Evolutionary conservation across 257 asterid genomes (phyloP), one percentile per base, ranked within the genome.

Genomic region (Asclepias syriaca): DNA sequence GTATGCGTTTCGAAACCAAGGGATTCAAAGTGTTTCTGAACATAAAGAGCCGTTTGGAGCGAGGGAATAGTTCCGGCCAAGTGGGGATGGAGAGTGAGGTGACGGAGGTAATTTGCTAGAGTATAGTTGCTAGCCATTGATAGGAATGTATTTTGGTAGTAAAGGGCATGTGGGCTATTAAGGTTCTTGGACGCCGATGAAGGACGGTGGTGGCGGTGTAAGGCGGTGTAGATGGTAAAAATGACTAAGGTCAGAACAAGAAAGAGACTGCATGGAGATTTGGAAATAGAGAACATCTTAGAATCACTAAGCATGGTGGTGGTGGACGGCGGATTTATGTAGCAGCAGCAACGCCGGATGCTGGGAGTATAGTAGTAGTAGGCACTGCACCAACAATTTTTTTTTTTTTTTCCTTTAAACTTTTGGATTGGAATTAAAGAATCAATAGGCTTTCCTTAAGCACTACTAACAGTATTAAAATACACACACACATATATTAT

Each of bases 1-100:
- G 73, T 54, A 60, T 79, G 93, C 64, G 96, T 81, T 73, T 81
- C 10, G 4, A 93, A 82, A 74, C 79, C 79, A 12, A 84, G 82
- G 68, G 90, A 76, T 50, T 83, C 83, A 82, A 93, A 93, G 63
- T 88, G 96, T 59, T 86, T 67, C 4, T 86, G 77, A 43, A 90
- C 97, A 82, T 89, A 93, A 53, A 79, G 75, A 50, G 89, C 90
- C 34, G 96, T 79, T 72, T 82, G 69, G 80, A 89, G 86, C 50
- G 98, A 84, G 48, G 75, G 81, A 13, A 77, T 77, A 39, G 98
- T 89, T 24, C 97, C 97, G 70, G 98, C 96, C 63, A 94, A 86
- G 88, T 94, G 98, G 75, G 98, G 96, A 54, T 82, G 97, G 81
- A 82, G 89, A 74, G 98, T 94, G 78, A 94, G 96, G 59, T 75